Conservation (phyloP, 768 basidiomycete genomes). For the Kockovaella imperatae region DNA sequence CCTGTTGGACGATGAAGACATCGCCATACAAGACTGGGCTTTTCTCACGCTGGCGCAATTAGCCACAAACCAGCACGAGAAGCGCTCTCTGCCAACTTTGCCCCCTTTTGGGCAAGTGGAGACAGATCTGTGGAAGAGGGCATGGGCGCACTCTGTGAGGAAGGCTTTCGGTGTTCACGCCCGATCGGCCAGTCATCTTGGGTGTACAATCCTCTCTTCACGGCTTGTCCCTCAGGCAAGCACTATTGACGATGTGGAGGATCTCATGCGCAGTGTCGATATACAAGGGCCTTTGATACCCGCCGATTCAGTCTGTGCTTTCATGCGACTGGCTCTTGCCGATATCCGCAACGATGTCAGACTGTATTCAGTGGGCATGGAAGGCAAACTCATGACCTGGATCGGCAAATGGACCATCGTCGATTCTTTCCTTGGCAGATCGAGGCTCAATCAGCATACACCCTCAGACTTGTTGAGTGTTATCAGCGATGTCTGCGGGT, state of each 20-base stretch:
- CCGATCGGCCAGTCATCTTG: too few species aligned
- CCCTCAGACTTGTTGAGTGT: slow-evolving; percentile 57
- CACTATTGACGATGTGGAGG: slow-evolving; percentile 66
- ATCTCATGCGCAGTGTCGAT: slow-evolving; percentile 70
- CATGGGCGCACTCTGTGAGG: background rate
- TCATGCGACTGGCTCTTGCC: slow-evolving; percentile 61
- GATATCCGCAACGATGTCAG: slow-evolving; percentile 73
- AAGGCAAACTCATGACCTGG: slow-evolving; percentile 79
- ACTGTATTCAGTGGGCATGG: slow-evolving; percentile 73
- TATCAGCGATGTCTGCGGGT: slow-evolving; percentile 59
- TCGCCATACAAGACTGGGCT: slow-evolving; percentile 68
- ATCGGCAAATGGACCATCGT: slow-evolving; percentile 61
- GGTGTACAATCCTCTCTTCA: slow-evolving; percentile 65
- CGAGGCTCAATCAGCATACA: slow-evolving; percentile 52
- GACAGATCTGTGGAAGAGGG: too few species aligned
- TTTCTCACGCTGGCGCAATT: slow-evolving; percentile 56
- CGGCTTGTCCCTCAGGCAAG: slow-evolving; percentile 52
- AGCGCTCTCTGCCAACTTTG: slow-evolving; percentile 39
- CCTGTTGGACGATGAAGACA: slow-evolving; percentile 60
- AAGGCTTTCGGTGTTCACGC: background rate
- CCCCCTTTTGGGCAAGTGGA: background rate
- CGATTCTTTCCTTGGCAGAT: slow-evolving; percentile 47
- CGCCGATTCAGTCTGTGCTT: slow-evolving; percentile 80
- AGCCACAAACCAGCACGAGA: too few species aligned
- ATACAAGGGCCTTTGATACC: slow-evolving; percentile 83